Conservation (phyloP, 2,329 filamentous ascomycete genomes). For the Neofusicoccum sp. region DNA sequence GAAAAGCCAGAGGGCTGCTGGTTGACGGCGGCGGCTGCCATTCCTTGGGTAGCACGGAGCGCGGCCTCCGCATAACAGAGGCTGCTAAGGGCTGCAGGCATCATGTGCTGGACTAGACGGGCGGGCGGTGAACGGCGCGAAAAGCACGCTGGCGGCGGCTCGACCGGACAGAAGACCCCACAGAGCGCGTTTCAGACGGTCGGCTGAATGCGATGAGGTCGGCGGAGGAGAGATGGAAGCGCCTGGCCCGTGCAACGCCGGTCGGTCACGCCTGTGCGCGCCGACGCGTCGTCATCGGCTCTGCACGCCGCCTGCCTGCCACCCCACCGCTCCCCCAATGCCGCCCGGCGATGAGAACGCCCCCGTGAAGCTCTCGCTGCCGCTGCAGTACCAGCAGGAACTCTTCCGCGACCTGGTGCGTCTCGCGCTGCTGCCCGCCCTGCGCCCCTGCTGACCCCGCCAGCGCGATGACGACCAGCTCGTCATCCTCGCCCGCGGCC, state of each 20-base stretch:
- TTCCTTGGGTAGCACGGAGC: neutral
- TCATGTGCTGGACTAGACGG: neutral
- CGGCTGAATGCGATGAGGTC: neutral
- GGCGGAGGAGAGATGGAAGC: neutral
- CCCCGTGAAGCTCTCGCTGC: conserved; percentile 78
- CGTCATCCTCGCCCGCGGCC: conserved; percentile 83
- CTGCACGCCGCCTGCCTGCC: neutral
- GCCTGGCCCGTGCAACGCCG: neutral
- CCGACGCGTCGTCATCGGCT: conserved; percentile 2
- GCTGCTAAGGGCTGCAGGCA: neutral
- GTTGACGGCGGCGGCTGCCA: too few relatives aligned
- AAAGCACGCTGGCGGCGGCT: neutral
- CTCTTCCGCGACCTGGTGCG: conserved; percentile 64
- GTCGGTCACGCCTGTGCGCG: neutral
- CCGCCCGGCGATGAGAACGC: conserved; percentile 39
- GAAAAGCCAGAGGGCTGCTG: neutral
- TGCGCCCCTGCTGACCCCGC: conserved; percentile 58
- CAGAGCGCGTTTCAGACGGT: conserved; percentile 1
- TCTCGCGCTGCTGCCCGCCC: neutral
- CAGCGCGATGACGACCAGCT: conserved; percentile 83
- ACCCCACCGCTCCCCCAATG: conserved; percentile 28
- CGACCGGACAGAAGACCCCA: neutral
- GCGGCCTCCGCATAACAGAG: neutral
- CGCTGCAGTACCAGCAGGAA: conserved; percentile 87
- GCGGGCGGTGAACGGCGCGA: neutral